Conservation (phyloP, 768 basidiomycete genomes). For the Leccinum subtestaceum region DNA sequence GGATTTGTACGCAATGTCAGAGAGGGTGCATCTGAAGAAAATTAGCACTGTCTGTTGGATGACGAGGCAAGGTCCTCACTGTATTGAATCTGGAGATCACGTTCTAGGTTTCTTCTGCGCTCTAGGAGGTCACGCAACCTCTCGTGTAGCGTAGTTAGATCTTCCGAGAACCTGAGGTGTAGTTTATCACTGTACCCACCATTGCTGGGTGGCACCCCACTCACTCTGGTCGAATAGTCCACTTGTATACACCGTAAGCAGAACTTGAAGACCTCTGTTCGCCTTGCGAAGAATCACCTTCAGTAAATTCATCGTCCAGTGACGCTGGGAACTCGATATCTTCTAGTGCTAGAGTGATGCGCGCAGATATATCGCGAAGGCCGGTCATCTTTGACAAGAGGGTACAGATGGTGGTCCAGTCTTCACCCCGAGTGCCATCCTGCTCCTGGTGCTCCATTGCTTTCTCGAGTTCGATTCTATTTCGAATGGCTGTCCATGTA, state of each 20-base stretch:
- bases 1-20: conserved; percentile 68
- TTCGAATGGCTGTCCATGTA: conserved; percentile 53
- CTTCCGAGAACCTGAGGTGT: conserved; percentile 54
- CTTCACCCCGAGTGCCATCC: conserved; percentile 22
- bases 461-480: conserved; percentile 55
- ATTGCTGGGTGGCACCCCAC: conserved; percentile 9
- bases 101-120: conserved; percentile 52
- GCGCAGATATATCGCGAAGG: conserved; percentile 50
- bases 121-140: conserved; percentile 43
- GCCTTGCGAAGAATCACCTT: conserved; percentile 16
- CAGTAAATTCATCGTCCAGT: conserved; percentile 22
- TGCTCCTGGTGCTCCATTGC: conserved; percentile 42
- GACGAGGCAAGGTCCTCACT: conserved; percentile 36
- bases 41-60: conserved; percentile 6
- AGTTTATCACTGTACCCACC: neutral
- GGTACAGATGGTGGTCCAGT: conserved; percentile 57
- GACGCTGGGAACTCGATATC: conserved; percentile 23
- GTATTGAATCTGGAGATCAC: conserved; percentile 49
- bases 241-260: conserved; percentile 39
- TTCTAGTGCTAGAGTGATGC: conserved; percentile 52
- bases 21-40: conserved; percentile 59
- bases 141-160: conserved; percentile 48
- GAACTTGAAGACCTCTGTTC: conserved; percentile 18
- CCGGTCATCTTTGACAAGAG: conserved; percentile 52
- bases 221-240: conserved; percentile 68